Evolutionary conservation across 2,329 filamentous ascomycete species (phyloP).

Genomic region (Cladobotryum protrusum): DNA sequence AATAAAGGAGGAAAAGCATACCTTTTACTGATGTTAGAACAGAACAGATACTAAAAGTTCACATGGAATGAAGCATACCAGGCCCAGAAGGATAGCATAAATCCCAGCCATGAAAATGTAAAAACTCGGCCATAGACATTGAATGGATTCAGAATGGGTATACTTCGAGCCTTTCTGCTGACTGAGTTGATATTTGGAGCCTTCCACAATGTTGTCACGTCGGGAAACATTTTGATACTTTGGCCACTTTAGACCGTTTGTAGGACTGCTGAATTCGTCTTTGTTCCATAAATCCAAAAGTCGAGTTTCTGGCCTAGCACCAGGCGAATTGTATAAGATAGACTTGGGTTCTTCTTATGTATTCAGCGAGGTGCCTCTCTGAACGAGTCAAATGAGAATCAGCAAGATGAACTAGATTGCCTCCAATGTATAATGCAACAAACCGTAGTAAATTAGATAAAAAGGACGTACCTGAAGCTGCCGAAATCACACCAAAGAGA

Average conservation of each 20-base stretch:
- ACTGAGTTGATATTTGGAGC: slow-evolving; percentile 72
- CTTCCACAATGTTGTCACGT: slow-evolving; percentile 25
- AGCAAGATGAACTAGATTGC: too few relatives aligned
- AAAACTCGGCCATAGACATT: slow-evolving; percentile 81
- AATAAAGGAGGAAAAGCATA: slow-evolving; percentile 27
- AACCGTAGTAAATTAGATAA: too few relatives aligned
- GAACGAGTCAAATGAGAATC: too few relatives aligned
- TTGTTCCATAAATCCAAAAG: too few relatives aligned
- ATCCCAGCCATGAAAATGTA: slow-evolving; percentile 83
- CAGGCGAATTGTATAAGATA: too few relatives aligned
- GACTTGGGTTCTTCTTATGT: too few relatives aligned
- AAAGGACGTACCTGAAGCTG: too few relatives aligned
- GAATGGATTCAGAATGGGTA: slow-evolving; percentile 72
- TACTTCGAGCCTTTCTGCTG: slow-evolving; percentile 73
- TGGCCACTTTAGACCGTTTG: neutral
- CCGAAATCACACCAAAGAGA: too few relatives aligned
- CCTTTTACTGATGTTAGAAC: neutral
- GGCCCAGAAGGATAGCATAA: slow-evolving; percentile 82
- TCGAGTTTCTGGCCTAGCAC: too few relatives aligned
- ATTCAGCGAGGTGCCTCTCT: too few relatives aligned
- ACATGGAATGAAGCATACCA: slow-evolving; percentile 42
- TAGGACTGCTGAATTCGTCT: neutral
- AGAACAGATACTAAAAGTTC: too few relatives aligned
- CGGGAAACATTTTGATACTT: slow-evolving; percentile 21
- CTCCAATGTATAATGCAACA: too few relatives aligned